Evolutionary conservation across 345 rosid genomes (phyloP), one percentile per base, ranked within the genome.

Genomic region (Gossypium anomalum): DNA sequence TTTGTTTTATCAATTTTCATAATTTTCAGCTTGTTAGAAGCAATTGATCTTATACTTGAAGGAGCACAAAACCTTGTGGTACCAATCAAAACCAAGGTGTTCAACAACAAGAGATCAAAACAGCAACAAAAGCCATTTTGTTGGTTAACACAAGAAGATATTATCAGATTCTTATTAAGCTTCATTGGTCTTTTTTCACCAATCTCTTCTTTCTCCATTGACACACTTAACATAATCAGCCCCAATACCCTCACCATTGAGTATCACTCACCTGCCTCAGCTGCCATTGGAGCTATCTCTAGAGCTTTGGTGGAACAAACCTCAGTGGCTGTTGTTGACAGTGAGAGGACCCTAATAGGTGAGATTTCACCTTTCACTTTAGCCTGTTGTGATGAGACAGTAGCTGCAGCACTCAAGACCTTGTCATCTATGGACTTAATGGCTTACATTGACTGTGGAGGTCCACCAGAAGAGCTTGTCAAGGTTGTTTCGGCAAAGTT

Each of bases 61-160:
- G 98, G 98, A 76, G 93, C 97, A 27, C 97, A 94, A 38, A 92
- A 90, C 78, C 81, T 94, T 15, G 90, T 94, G 48, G 93, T 94
- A 8, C 97, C 95, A 19, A 92, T 94, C 64, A 84, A 79, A 76
- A 81, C 83, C 47, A 82, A 79, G 19, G 47, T 61, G 49, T 72
- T 59, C 58, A 68, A 82, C 59, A 87, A 86, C 59, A 87, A 86
- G 78, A 89, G 83, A 72, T n/a, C 58, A 7, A 89, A 82, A 55
- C 92, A 84, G 66, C 82, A 80, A 8, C 82, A 76, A 38, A 83
- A 84, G 48, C 72, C 84, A 65, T 94, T 88, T 84, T 92, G 98
- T 83, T 94, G 98, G 98, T 56, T 94, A 20, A 87, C 97, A 4
- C 94, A 90, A 71, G 98, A 94, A 82, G 98, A 92, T 78, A 82